Evolutionary conservation across 2,329 filamentous ascomycete species (phyloP).

Genomic region (Ceratocystis colombiana): DNA sequence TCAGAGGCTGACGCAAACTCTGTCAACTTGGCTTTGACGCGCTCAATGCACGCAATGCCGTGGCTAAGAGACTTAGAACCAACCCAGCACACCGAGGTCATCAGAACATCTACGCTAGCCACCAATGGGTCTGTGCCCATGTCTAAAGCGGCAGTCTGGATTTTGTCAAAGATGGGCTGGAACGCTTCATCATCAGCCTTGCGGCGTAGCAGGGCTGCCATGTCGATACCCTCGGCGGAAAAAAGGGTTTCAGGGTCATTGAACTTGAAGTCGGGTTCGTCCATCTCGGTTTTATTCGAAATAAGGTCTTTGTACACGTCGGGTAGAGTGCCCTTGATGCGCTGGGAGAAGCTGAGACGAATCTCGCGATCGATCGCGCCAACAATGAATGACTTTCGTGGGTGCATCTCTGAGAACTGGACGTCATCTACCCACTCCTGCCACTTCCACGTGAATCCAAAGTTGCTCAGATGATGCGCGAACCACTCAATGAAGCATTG

Average conservation of each 20-base stretch:
- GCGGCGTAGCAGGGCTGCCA: conserved; percentile 67
- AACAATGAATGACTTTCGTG: conserved; percentile 85
- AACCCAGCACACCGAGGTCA: conserved; percentile 85
- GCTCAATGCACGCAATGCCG: conserved; percentile 88
- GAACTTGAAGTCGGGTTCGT: conserved; percentile 94
- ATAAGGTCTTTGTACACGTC: conserved; percentile 73
- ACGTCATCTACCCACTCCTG: conserved; percentile 91
- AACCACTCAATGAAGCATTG: conserved; percentile 97
- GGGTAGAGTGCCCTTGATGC: conserved; percentile 87
- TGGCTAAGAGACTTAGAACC: conserved; percentile 95
- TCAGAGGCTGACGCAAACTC: conserved; percentile 66
- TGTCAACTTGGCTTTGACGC: conserved; percentile 79
- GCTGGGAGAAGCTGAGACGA: conserved; percentile 86
- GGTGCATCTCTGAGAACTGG: conserved; percentile 62
- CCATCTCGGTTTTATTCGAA: conserved; percentile 78
- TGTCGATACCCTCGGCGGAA: conserved; percentile 69
- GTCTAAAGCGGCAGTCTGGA: conserved; percentile 67
- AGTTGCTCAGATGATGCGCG: conserved; percentile 93
- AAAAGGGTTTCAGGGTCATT: conserved; percentile 68
- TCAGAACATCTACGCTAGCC: conserved; percentile 83
- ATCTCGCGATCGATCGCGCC: conserved; percentile 95
- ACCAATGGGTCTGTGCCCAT: conserved; percentile 67
- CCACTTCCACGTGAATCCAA: conserved; percentile 99
- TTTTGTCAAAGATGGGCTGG: conserved; percentile 66
- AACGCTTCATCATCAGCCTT: conserved; percentile 82